Evolutionary conservation across 139 green algal genomes (phyloP), one percentile per base, ranked within the genome.

Genomic region (Trebouxia sp.): DNA sequence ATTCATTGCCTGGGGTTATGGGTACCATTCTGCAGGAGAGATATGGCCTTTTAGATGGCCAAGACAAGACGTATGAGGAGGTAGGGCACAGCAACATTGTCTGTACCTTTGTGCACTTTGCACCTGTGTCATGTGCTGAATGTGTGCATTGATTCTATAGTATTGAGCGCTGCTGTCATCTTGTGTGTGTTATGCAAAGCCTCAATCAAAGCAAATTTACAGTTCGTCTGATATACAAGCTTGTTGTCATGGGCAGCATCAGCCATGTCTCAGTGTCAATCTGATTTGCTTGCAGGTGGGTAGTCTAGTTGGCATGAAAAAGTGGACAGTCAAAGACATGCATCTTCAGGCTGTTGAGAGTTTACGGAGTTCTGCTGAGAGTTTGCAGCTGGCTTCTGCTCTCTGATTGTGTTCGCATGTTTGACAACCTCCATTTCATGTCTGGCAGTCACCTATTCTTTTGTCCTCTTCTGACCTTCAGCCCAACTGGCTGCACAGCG

Each of bases 51-150:
- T 35, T 42, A 3, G 62, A 72, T 42, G 62, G 62, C 62, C 12
- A 72, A 28, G 62, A 32, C 37, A 72, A 45, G 35, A 42, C 62
- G 4, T 72, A 45, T 72, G 62, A 72, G n/a, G 62, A 72, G 62
- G 62, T 72, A 45, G 5, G 35, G 11, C 9, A 12, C 39, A 28
- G 10, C 56, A 67, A 10, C 47, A 26, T 14, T 53, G 47, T 26
- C 15, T 53, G 47, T n/a, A n/a, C n/a, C n/a, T n/a, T n/a, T n/a
- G n/a, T n/a, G n/a, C n/a, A n/a, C n/a, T n/a, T n/a, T n/a, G n/a
- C n/a, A n/a, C n/a, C n/a, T n/a, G n/a, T n/a, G n/a, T n/a, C n/a
- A n/a, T n/a, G n/a, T n/a, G n/a, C n/a, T 41, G 7, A 26, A 39
- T 67, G 56, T 39, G 47, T n/a, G n/a, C n/a, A n/a, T n/a, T n/a